Evolutionary conservation across 495 filamentous ascomycete species (phyloP).

Genomic region (Pyrenula massariospora): DNA sequence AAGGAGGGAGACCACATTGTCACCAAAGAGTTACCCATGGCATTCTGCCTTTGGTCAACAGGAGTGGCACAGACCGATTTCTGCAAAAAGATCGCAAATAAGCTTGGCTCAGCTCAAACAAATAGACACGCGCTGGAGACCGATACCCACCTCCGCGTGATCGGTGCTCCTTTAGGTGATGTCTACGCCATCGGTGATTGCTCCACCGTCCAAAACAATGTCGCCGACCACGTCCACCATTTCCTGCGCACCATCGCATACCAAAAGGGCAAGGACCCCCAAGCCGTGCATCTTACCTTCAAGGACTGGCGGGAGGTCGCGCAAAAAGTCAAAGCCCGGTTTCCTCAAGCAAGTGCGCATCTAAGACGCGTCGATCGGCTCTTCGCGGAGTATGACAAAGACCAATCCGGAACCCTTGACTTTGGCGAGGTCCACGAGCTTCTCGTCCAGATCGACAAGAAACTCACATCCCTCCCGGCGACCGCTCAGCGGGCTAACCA

Average conservation of each 20-base stretch:
- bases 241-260: constrained; percentile 87
- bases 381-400: constrained; percentile 84
- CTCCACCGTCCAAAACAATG: constrained; percentile 90
- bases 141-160: constrained; percentile 84
- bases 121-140: constrained; percentile 93
- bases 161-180: constrained; percentile 84
- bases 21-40: constrained; percentile 88
- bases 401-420: constrained; percentile 84
- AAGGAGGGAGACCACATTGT: constrained; percentile 60
- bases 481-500: constrained; percentile 97
- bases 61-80: constrained; percentile 84
- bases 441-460: constrained; percentile 79
- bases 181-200: constrained; percentile 98
- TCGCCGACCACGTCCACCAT: constrained; percentile 71
- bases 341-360: constrained; percentile 88
- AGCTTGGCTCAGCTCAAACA: constrained; percentile 61
- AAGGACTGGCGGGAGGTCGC: constrained; percentile 80
- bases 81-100: constrained; percentile 56
- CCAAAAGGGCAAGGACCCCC: constrained; percentile 81
- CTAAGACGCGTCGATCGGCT: constrained; percentile 78
- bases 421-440: constrained; percentile 86
- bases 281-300: constrained; percentile 72
- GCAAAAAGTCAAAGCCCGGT: constrained; percentile 68
- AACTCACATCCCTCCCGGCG: constrained; percentile 74
- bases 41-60: constrained; percentile 96